A percentile compares a stretch with the other conserved stretches of the same genome.
Evolutionary conservation across 2,329 filamentous ascomycete species (phyloP).

Genomic region (Aureobasidium sp.): DNA sequence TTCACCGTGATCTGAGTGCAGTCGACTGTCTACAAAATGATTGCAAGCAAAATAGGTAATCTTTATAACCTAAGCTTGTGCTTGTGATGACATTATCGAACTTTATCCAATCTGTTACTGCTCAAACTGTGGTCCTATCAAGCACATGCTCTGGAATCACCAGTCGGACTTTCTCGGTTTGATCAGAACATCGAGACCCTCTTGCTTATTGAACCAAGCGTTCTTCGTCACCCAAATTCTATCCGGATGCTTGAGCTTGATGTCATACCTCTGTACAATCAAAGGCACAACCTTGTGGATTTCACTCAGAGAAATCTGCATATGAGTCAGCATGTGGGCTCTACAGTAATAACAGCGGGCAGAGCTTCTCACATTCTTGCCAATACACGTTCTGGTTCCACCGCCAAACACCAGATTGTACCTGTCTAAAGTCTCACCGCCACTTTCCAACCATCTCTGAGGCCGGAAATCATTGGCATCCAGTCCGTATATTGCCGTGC

Average conservation of each 20-base stretch:
- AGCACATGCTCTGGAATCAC: background rate
- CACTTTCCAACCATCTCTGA: constrained; percentile 39
- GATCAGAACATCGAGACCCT: background rate
- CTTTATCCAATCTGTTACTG: too few relatives aligned
- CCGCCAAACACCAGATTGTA: constrained; percentile 28
- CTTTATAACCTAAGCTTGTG: too few relatives aligned
- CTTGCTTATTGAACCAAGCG: background rate
- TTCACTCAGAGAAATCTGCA: constrained; percentile 21
- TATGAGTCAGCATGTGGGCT: background rate
- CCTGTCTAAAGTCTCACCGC: background rate
- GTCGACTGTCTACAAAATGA: too few relatives aligned
- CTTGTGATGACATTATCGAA: too few relatives aligned
- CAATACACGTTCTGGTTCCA: constrained; percentile 32
- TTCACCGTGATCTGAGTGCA: too few relatives aligned
- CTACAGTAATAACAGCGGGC: background rate
- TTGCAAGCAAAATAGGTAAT: too few relatives aligned
- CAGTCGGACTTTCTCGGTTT: background rate
- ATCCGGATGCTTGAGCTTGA: background rate
- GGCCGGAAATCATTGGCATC: constrained; percentile 37
- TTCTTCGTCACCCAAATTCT: background rate
- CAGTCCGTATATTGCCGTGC: constrained; percentile 33
- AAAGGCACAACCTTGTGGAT: constrained; percentile 25
- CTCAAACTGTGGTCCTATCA: too few relatives aligned
- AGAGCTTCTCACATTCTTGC: constrained; percentile 24
- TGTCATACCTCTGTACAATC: constrained; percentile 22